Evolutionary conservation across 257 asterid species (phyloP).

Genomic region (Salvia hispanica): DNA sequence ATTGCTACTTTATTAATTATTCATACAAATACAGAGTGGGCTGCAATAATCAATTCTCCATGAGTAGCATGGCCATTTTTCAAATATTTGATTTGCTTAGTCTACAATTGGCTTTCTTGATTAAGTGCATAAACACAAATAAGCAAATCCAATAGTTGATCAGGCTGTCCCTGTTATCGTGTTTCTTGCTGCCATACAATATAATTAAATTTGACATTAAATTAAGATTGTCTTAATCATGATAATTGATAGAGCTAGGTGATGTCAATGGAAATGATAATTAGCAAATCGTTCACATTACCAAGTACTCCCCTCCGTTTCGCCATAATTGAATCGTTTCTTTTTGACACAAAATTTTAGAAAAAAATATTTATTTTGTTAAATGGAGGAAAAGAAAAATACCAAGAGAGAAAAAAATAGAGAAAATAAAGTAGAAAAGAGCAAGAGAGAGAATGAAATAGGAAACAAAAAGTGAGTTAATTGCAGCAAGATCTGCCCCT

Average conservation of each 20-base stretch:
- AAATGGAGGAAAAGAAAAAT: too few relatives aligned
- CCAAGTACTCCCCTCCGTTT: too few relatives aligned
- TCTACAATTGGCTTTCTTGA: neutral
- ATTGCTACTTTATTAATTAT: conserved; percentile 1
- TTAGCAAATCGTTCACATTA: too few relatives aligned
- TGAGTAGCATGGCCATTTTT: conserved; percentile 25
- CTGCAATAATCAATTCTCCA: conserved; percentile 17
- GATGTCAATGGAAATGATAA: too few relatives aligned
- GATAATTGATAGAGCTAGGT: neutral
- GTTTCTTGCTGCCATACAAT: conserved; percentile 19
- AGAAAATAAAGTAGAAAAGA: too few relatives aligned
- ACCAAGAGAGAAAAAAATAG: too few relatives aligned
- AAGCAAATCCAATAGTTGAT: conserved; percentile 19
- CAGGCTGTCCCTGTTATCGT: conserved; percentile 16
- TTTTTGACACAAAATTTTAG: too few relatives aligned
- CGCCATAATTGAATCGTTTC: too few relatives aligned
- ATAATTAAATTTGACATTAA: neutral
- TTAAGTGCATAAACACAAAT: neutral
- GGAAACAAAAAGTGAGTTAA: too few relatives aligned
- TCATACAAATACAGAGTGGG: neutral
- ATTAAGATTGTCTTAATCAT: conserved; percentile 1
- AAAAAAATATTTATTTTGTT: too few relatives aligned
- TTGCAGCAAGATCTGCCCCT: too few relatives aligned
- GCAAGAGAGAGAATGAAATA: too few relatives aligned
- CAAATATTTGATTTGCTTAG: neutral